phyloP scores from a whole-genome alignment of 2,329 filamentous ascomycete genomes.

The Ascochyta rabiei region DNA sequence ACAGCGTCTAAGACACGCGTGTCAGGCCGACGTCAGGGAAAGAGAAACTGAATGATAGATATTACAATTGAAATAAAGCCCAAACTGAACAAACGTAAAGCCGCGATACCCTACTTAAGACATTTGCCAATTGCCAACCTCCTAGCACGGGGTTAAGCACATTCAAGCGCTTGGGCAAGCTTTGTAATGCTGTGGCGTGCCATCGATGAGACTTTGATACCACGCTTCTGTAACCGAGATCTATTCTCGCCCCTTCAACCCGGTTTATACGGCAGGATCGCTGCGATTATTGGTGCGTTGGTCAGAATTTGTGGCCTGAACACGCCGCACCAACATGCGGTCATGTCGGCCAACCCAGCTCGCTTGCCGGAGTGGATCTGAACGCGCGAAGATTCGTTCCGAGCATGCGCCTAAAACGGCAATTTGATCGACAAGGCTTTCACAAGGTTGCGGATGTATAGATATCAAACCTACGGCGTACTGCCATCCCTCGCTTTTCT shows the following conservation, averaged over 20 bases:
- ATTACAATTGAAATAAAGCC: neutral
- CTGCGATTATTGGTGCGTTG: constrained; percentile 7
- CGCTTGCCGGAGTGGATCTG: neutral
- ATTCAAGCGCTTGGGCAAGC: constrained; percentile 5
- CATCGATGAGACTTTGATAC: neutral
- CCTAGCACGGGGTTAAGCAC: constrained; percentile 6
- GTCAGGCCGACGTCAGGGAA: neutral
- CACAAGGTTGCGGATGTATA: neutral
- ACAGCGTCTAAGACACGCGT: neutral
- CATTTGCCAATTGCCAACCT: neutral
- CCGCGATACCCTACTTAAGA: neutral
- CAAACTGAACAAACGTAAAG: neutral
- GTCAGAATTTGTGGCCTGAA: constrained; percentile 1
- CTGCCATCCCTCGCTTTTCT: too few relatives aligned
- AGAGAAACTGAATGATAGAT: neutral
- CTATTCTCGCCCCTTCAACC: constrained; percentile 2
- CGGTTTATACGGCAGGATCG: neutral
- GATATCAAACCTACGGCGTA: too few relatives aligned
- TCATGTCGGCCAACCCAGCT: constrained; percentile 2
- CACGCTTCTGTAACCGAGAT: constrained; percentile 6
- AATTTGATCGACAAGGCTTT: constrained; percentile 6
- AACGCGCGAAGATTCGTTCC: neutral
- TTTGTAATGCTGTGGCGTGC: neutral
- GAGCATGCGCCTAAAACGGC: constrained; percentile 1
- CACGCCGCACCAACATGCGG: constrained; percentile 2